Evolutionary conservation across 305 asterid genomes (phyloP).

Genomic region (Fraxinus albicans): DNA sequence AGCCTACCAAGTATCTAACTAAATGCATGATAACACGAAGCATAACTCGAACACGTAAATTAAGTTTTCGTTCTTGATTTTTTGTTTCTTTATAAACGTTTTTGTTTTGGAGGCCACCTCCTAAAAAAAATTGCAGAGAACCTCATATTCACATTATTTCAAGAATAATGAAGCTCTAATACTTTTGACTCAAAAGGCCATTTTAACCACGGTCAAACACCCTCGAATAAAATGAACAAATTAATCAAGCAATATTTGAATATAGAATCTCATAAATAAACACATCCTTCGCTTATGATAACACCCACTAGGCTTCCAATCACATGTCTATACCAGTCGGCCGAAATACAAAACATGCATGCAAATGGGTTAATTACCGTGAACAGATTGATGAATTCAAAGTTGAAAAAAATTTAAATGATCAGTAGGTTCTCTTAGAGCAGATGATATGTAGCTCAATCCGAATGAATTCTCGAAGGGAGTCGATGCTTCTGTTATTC

Average conservation of each 20-base stretch:
- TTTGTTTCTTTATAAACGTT: too few species aligned
- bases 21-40: neutral
- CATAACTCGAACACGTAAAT: neutral
- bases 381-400: neutral
- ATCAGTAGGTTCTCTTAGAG: conserved; percentile 30
- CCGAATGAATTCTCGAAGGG: conserved; percentile 26
- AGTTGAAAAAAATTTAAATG: neutral
- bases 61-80: neutral
- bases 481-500: conserved; percentile 18
- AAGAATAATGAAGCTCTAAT: neutral
- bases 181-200: neutral
- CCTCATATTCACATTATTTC: neutral
- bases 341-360: neutral
- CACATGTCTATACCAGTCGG: neutral
- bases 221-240: neutral
- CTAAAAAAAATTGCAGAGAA: neutral
- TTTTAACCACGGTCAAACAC: neutral
- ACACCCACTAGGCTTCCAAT: neutral
- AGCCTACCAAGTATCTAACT: neutral
- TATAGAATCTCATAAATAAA: neutral
- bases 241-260: neutral
- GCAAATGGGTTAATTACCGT: neutral
- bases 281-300: neutral
- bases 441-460: conserved; percentile 40
- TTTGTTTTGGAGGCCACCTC: neutral